Percentiles rank a stretch among this genome's conserved stretches.
phyloP scores from a whole-genome alignment of 2,329 filamentous ascomycete species.

The Neofusicoccum ribis region DNA sequence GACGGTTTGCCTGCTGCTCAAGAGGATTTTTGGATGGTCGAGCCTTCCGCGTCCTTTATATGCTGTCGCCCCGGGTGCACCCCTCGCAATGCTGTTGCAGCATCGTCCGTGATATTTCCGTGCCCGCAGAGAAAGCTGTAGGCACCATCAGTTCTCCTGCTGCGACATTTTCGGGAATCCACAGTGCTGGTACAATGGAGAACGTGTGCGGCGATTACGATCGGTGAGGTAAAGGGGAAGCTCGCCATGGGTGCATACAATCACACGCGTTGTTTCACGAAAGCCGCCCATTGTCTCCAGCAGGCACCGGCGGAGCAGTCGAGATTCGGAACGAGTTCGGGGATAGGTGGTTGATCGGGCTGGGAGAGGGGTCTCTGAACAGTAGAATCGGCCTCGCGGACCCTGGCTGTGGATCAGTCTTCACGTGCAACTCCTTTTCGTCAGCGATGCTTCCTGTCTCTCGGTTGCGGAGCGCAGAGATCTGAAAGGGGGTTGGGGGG shows the following conservation, averaged over 20 bases:
- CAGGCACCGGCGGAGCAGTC: not conserved
- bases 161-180: constrained; percentile 13
- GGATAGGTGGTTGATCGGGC: constrained; percentile 11
- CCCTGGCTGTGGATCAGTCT: not conserved
- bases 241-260: constrained; percentile 1
- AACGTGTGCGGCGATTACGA: not conserved
- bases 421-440: not conserved
- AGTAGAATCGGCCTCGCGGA: not conserved
- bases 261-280: constrained; percentile 2
- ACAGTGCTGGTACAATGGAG: not conserved
- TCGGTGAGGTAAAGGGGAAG: constrained; percentile 5
- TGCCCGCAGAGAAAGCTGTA: constrained; percentile 3
- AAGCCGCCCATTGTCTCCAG: not conserved
- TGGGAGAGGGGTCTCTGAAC: not conserved
- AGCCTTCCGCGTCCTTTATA: not conserved
- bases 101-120: constrained; percentile 3
- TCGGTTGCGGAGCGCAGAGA: not conserved
- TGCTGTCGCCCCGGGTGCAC: not conserved
- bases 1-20: not conserved
- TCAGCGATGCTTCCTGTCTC: not conserved
- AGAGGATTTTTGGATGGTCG: not conserved
- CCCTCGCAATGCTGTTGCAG: not conserved
- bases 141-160: not conserved
- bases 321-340: constrained; percentile 8
- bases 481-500: not conserved